Evolutionary conservation across 176 grass and related monocot species (phyloP), one percentile per base, ranked within the genome.

Genomic region (Metroxylon sagu): DNA sequence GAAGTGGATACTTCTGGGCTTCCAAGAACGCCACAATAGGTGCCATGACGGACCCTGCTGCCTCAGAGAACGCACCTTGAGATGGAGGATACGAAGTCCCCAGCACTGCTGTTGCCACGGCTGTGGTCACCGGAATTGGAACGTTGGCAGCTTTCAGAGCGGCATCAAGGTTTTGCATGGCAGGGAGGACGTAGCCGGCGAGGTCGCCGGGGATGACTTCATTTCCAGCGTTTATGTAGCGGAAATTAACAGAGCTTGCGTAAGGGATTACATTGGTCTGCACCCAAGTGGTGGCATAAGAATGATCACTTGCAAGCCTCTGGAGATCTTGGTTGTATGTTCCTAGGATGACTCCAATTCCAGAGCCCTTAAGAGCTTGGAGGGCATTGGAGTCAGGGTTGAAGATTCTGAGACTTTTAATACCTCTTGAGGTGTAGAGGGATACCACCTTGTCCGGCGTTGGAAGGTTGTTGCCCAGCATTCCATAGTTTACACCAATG

Each of bases 401-500:
- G 77, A 85, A 96, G 53, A 96, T 74, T 4, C 92, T 77, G 53
- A 90, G 71, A 62, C 75, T 75, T 59, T 50, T 78, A 60, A 96
- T 90, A 78, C 54, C 54, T 31, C 10, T 15, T 55, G 80, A 66
- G 27, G 49, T 67, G 86, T 68, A 90, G 59, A 96, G 75, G 15
- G 77, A 75, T 7, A 96, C 16, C 10, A 96, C 86, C 72, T 88
- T 67, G 49, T 82, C 92, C 6, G 92, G 80, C 5, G 86, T 69
- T 15, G 92, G 92, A 18, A 96, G 86, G 80, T 96, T 64, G 72
- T 77, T 49, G 4, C 62, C 83, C 17, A 96, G 19, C 83, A 82
- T 76, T 57, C 92, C 92, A 14, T 96, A 96, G 75, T 90, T 90
- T 66, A 96, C 92, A 16, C 86, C 86, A 16, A 90, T 70, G 26